These are phyloP conservation scores for Puccinia horiana DNA, from an alignment of 1,284 basidiomycete species.

Conservation along the genomic window DNA sequence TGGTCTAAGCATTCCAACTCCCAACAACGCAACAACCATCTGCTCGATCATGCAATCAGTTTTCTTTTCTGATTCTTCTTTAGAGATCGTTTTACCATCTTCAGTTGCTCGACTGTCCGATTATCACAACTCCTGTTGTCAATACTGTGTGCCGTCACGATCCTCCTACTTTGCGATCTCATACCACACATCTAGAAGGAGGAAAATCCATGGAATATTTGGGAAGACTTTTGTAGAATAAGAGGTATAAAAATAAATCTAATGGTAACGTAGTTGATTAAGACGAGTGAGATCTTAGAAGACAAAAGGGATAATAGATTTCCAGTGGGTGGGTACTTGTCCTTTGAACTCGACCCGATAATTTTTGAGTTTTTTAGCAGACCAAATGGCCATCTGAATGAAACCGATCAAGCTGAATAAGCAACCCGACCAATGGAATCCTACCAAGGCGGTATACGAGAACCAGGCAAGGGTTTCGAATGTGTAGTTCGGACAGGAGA, in stretches of 20 bases:
- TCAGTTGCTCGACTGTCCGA: too few species aligned
- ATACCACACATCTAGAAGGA: too few species aligned
- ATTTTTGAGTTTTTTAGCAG: slow-evolving; percentile 81
- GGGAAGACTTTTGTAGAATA: neutral
- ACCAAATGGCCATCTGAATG: slow-evolving; percentile 83
- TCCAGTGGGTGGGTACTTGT: slow-evolving; percentile 74
- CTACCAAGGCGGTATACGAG: slow-evolving; percentile 73
- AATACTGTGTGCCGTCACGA: too few species aligned
- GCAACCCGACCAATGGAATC: slow-evolving; percentile 64
- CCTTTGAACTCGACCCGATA: slow-evolving; percentile 94
- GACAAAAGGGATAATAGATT: slow-evolving; percentile 78
- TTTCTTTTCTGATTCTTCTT: too few species aligned
- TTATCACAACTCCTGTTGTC: too few species aligned
- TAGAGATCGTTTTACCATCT: too few species aligned
- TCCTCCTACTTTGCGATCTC: too few species aligned
- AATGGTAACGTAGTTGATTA: neutral
- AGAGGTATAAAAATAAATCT: neutral
- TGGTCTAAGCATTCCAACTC: too few species aligned
- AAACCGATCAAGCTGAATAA: slow-evolving; percentile 72
- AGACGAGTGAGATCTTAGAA: slow-evolving; percentile 56
- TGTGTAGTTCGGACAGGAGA: slow-evolving; percentile 92
- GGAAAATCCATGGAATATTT: too few species aligned
- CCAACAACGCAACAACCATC: too few species aligned
- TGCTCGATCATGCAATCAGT: too few species aligned
- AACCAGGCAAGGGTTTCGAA: slow-evolving; percentile 83